phyloP scores from a whole-genome alignment of 371 early-diverging fungal genomes.

The Mycotypha africana region DNA sequence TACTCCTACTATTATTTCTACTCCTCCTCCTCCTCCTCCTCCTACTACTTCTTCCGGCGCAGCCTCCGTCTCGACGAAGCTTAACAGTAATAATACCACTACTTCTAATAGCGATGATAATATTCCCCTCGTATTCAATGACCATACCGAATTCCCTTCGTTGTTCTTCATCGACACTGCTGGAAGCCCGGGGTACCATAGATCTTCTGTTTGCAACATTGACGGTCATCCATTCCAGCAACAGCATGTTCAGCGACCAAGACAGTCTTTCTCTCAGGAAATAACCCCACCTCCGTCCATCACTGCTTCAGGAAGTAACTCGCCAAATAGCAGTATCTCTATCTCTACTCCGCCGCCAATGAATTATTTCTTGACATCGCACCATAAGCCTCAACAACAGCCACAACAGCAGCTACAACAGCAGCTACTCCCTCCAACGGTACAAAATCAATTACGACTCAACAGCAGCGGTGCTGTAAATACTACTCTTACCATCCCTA shows the following conservation, averaged over 20 bases:
- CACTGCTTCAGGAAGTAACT: conserved; percentile 5
- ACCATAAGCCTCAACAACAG: neutral
- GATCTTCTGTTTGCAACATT: too few relatives aligned
- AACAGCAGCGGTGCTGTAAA: neutral
- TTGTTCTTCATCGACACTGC: too few relatives aligned
- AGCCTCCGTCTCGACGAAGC: too few relatives aligned
- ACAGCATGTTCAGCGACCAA: neutral
- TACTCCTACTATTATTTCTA: neutral
- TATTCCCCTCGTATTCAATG: neutral
- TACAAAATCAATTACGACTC: neutral
- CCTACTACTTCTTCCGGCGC: neutral
- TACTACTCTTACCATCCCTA: neutral
- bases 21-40: neutral
- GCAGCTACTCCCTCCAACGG: neutral
- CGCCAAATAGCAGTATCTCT: conserved; percentile 4
- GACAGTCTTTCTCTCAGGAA: neutral
- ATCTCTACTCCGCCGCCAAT: conserved; percentile 7
- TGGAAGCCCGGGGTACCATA: too few relatives aligned
- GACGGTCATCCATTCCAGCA: neutral
- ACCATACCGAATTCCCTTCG: neutral
- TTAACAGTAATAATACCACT: neutral
- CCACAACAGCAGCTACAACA: neutral
- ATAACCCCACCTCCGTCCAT: conserved; percentile 10
- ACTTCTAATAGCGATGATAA: too few relatives aligned
- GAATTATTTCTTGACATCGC: neutral